A percentile compares a stretch with the other conserved stretches of the same genome.
Conservation (phyloP, 2,329 filamentous ascomycete genomes). For the Fusarium siculi region DNA sequence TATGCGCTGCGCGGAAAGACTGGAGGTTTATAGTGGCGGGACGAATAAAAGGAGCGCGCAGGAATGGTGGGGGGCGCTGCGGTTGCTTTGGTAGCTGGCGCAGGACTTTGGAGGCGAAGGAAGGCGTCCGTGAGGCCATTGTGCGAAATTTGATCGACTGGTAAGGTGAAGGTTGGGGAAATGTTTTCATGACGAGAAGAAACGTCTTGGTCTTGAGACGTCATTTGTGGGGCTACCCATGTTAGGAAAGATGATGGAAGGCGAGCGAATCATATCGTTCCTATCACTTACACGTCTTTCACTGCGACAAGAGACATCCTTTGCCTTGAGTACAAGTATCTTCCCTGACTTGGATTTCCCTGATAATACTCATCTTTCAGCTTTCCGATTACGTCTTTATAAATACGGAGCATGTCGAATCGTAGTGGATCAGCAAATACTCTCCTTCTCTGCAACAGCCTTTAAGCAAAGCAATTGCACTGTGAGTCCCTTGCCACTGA, state of each 20-base stretch:
- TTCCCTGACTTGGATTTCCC: too few species aligned
- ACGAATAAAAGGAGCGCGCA: conserved; percentile 13
- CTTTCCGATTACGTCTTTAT: too few species aligned
- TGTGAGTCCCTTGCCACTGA: too few species aligned
- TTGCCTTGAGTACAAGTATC: too few species aligned
- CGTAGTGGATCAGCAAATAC: too few species aligned
- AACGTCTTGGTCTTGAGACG: conserved; percentile 28
- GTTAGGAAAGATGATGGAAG: conserved; percentile 24
- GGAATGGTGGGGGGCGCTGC: conserved; percentile 27
- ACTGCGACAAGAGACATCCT: too few species aligned
- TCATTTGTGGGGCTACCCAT: conserved; percentile 33
- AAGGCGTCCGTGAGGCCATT: conserved; percentile 47
- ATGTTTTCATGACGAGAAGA: conserved; percentile 30
- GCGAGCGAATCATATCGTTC: conserved; percentile 27
- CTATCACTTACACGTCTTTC: conserved; percentile 22
- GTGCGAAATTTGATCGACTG: not conserved
- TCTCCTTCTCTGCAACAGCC: too few species aligned
- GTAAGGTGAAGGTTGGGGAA: conserved; percentile 17
- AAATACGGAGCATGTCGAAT: too few species aligned
- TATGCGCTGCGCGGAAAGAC: conserved; percentile 47
- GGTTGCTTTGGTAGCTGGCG: conserved; percentile 31
- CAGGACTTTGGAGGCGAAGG: conserved; percentile 29
- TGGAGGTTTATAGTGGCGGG: conserved; percentile 12
- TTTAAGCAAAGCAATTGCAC: too few species aligned
- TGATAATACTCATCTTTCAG: too few species aligned